phyloP scores from a whole-genome alignment of 768 basidiomycete species.

The Lactarius trivialis region DNA sequence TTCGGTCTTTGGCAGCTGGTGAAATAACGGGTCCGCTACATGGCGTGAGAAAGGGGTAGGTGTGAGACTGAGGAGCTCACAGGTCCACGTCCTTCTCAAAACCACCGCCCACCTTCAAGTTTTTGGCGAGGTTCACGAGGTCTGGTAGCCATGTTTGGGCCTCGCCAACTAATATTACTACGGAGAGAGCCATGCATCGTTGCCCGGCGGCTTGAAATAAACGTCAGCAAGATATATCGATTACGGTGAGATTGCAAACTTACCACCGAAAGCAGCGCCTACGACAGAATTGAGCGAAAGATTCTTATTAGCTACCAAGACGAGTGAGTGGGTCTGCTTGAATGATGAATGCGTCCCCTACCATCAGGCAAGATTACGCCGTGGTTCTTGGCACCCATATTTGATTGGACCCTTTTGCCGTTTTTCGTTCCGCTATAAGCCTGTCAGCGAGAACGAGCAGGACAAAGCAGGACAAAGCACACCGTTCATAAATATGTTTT shows the following conservation, averaged over 20 bases:
- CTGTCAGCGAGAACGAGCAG: conserved; percentile 12
- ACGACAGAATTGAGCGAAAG: conserved; percentile 85
- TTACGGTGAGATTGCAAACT: conserved; percentile 19
- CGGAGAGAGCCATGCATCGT: conserved; percentile 94
- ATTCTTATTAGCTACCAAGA: conserved; percentile 76
- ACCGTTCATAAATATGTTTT: conserved; percentile 89
- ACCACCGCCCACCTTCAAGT: conserved; percentile 80
- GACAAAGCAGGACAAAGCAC: background rate
- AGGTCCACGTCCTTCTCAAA: conserved; percentile 85
- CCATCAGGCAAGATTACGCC: conserved; percentile 91
- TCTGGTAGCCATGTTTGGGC: conserved; percentile 79
- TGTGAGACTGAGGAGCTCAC: conserved; percentile 37
- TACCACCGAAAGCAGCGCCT: conserved; percentile 90
- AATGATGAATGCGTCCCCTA: conserved; percentile 31
- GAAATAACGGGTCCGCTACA: conserved; percentile 74
- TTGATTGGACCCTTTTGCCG: conserved; percentile 67
- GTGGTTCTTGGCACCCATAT: conserved; percentile 97
- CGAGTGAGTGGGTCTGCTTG: background rate
- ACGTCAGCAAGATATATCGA: conserved; percentile 24
- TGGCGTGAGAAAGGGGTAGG: background rate
- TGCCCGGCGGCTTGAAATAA: conserved; percentile 75
- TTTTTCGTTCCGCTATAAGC: conserved; percentile 62
- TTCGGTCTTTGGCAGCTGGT: conserved; percentile 71
- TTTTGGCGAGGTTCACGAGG: conserved; percentile 71
- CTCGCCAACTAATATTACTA: conserved; percentile 80